Conservation (phyloP, 2,329 filamentous ascomycete species). For the Pseudocercospora fijiensis region DNA sequence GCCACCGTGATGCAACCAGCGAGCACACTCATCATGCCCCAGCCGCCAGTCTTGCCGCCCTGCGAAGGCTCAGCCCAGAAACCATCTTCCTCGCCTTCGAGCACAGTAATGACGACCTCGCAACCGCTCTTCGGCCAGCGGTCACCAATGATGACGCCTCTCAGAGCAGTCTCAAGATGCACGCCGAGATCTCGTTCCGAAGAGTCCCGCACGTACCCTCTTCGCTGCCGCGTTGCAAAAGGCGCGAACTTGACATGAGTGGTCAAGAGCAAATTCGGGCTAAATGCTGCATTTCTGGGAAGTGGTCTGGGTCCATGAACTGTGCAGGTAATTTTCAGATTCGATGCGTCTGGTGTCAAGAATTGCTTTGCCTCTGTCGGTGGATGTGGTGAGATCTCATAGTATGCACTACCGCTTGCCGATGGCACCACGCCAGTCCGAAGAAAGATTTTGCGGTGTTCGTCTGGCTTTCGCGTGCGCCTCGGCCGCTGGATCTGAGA, state of each 20-base stretch:
- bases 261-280: conserved; percentile 84
- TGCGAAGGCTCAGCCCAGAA: conserved; percentile 58
- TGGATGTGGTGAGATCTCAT: conserved; percentile 57
- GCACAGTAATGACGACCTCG: conserved; percentile 88
- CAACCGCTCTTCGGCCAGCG: conserved; percentile 98
- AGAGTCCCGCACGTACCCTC: conserved; percentile 82
- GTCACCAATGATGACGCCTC: conserved; percentile 87
- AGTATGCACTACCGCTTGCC: conserved; percentile 87
- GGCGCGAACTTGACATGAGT: conserved; percentile 96
- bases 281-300: conserved; percentile 85
- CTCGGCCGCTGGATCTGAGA: conserved; percentile 50
- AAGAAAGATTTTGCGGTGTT: conserved; percentile 82
- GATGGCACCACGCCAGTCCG: conserved; percentile 91
- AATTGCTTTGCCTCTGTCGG: conserved; percentile 43
- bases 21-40: conserved; percentile 88
- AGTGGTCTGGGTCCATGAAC: conserved; percentile 91
- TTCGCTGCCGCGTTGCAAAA: conserved; percentile 78
- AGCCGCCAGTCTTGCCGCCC: conserved; percentile 52
- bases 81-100: conserved; percentile 86
- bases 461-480: conserved; percentile 63
- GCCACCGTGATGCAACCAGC: conserved; percentile 91
- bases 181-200: conserved; percentile 86
- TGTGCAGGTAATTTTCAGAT: conserved; percentile 87
- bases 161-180: conserved; percentile 85
- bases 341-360: conserved; percentile 58